Evolutionary conservation across 1,139 yeast genomes (phyloP), one percentile per base, ranked within the genome.

Genomic region (Zygosaccharomyces sapae): DNA sequence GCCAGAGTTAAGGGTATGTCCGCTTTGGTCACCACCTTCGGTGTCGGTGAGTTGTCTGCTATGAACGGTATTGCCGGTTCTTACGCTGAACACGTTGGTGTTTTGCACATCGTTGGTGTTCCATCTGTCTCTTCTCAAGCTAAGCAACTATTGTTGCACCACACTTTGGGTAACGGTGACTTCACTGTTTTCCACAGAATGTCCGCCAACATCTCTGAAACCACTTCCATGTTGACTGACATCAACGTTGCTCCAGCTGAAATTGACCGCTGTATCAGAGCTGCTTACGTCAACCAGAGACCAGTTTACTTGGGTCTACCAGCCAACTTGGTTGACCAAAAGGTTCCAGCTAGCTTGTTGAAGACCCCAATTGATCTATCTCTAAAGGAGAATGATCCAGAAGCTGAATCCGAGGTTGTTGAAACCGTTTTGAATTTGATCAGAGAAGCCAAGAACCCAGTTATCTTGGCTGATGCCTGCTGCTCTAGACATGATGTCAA

Each of bases 1-100:
- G 77, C 86, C 43, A 70, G 86, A 62, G 72, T 81, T 53, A 80
- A 79, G 65, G 79, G 82, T n/a, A 69, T 80, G 62, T 76, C 79
- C 44, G 77, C 80, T 54, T 56, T 81, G 49, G 71, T 81, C 54
- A 82, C 88, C 53, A 82, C 88, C 13, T 85, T 74, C 67, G 96
- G 95, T 47, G 96, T 88, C 43, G 96, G 96, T 50, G 96, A 87
- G 68, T 75, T 87, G 51, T 80, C 87, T 47, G 95, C 95, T 10
- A 67, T 87, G 55, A 88, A 87, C 68, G 96, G 95, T 44, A 74
- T 86, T 52, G 79, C 90, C 41, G 95, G 95, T 53, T 80, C 95
- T 5, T 84, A 76, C 68, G 84, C 92, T 40, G 96, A 87, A 66
- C 81, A 76, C 62, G 80, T 80, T 31, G 95, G 95, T 8, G 74